Evolutionary conservation across 1,139 yeast species (phyloP), one percentile per base, ranked within the genome.

Genomic region (Pichia terricola): DNA sequence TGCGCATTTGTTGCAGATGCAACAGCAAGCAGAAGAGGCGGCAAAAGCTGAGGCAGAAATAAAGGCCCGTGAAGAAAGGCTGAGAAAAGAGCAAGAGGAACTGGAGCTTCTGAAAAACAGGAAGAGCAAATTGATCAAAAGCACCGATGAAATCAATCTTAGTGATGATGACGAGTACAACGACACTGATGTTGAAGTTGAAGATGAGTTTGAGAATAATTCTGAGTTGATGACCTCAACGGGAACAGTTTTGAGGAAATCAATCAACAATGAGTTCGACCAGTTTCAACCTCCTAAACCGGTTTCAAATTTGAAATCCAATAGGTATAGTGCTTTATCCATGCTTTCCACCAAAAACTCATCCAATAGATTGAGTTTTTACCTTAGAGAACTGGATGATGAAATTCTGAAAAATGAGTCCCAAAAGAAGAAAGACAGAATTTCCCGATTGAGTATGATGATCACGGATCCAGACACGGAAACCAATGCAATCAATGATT

Each of bases 331-430:
- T 26, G 83, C 81, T 9, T 62, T 82, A 43, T 79, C 88, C 1
- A 67, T 81, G 63, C 79, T 80, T 53, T 81, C 88, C 1, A 77
- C 88, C 3, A 79, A 73, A 50, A 77, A 72, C 45, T 79, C 87
- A 0, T 81, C 74, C 53, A 73, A 72, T 38, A 81, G 81, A 56
- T 68, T 81, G 58, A 76, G 73, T 45, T 70, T 78, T 8, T 72
- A 77, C 42, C 61, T 79, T 50, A 53, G 45, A 34, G 55, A 54
- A 35, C 28, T 50, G 4, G 70, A 69, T 41, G 64, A 62, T 22
- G 66, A 64, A 38, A 44, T 45, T 30, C 44, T 44, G 2, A 47
- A 40, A 28, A 45, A 35, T 28, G 26, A 28, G 3, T 40, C 41
- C 42, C 67, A 66, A 26, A 45, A 43, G 11, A 44, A 44, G 35